Evolutionary conservation across 1,139 yeast species (phyloP).

Genomic region (Blastobotrys arbuscula): DNA sequence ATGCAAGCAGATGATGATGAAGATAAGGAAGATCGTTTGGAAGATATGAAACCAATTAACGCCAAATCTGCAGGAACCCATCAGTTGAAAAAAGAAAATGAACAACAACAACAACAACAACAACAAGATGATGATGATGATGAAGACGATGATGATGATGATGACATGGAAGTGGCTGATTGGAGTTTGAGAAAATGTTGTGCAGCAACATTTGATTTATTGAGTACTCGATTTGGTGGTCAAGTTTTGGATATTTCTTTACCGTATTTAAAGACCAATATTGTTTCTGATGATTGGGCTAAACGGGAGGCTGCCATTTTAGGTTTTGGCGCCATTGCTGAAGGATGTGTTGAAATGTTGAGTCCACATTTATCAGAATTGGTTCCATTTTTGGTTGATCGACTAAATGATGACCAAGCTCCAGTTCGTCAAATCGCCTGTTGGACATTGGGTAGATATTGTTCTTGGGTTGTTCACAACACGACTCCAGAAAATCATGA

Average conservation of each 20-base stretch:
- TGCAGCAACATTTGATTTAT: slow-evolving; percentile 83
- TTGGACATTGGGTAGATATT: slow-evolving; percentile 88
- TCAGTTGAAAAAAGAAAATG: slow-evolving; percentile 30
- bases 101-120: slow-evolving; percentile 14
- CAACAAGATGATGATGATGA: slow-evolving; percentile 43
- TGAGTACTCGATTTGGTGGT: slow-evolving; percentile 64
- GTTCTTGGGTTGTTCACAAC: slow-evolving; percentile 58
- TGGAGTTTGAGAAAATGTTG: slow-evolving; percentile 94
- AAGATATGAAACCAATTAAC: slow-evolving; percentile 77
- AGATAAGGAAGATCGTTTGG: slow-evolving; percentile 77
- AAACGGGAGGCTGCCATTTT: slow-evolving; percentile 88
- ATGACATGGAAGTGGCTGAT: slow-evolving; percentile 55
- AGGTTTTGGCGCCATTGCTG: slow-evolving; percentile 93
- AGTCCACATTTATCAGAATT: slow-evolving; percentile 69
- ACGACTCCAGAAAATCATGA: slow-evolving; percentile 59
- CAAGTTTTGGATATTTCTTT: slow-evolving; percentile 62
- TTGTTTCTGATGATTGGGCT: slow-evolving; percentile 73
- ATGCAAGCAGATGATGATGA: slow-evolving; percentile 53
- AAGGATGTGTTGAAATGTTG: slow-evolving; percentile 73
- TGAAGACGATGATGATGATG: slow-evolving; percentile 60
- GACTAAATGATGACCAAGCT: slow-evolving; percentile 70
- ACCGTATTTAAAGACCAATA: slow-evolving; percentile 69
- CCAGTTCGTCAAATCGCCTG: slow-evolving; percentile 89
- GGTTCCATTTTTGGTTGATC: slow-evolving; percentile 78
- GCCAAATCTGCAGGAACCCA: slow-evolving; percentile 69